A percentile compares a stretch with the other conserved stretches of the same genome.
These are phyloP conservation scores for Coprinopsis cinerea DNA, from an alignment of 768 basidiomycete species.

Conservation along the genomic window DNA sequence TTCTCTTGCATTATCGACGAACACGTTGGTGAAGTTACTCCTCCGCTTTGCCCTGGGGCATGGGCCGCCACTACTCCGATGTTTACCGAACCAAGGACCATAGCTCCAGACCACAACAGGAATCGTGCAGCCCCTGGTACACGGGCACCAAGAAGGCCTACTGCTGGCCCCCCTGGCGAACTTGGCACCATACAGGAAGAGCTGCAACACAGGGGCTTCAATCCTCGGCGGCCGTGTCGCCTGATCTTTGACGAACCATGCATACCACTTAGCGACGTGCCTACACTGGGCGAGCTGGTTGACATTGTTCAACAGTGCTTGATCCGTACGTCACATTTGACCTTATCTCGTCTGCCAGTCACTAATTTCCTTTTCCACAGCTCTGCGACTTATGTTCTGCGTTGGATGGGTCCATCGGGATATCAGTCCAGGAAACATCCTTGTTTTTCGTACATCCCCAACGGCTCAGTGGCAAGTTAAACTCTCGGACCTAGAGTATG, in stretches of 20 bases:
- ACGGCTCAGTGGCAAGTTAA: neutral
- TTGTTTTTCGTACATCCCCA: neutral
- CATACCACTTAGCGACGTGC: neutral
- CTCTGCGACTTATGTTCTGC: neutral
- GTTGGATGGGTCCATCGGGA: neutral
- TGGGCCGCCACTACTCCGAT: no score
- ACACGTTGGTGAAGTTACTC: no score
- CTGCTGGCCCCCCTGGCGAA: neutral
- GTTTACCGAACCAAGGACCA: no score
- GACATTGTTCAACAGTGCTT: neutral
- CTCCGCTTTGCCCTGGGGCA: no score
- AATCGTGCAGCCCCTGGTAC: no score
- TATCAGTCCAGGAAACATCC: neutral
- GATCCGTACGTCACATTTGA: neutral
- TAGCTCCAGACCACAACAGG: no score
- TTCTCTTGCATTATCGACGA: no score
- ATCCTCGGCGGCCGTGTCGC: neutral
- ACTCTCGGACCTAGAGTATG: no score
- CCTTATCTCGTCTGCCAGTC: neutral
- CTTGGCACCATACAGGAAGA: neutral
- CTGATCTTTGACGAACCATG: neutral
- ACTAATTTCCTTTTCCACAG: neutral
- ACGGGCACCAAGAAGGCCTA: no score
- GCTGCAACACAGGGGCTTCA: no score
- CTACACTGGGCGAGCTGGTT: neutral